phyloP scores from a whole-genome alignment of 208 protist species.

The Trypanosoma cruzi region DNA sequence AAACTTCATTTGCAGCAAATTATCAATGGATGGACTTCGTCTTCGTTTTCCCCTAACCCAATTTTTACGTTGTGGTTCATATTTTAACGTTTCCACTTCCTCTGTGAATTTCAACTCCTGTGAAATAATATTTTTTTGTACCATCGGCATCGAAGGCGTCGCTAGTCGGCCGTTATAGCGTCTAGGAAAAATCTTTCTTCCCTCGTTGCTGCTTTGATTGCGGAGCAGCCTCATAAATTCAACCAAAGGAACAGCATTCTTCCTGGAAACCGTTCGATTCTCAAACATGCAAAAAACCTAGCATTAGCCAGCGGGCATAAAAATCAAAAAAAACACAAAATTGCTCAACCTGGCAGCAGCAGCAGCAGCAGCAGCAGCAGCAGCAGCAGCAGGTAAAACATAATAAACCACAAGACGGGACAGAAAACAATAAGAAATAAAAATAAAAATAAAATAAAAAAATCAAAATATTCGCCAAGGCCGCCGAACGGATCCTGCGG shows the following conservation, averaged over 20 bases:
- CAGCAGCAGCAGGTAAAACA: no score
- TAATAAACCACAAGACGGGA: no score
- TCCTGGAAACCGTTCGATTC: slow-evolving; percentile 11
- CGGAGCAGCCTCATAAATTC: slow-evolving; percentile 47
- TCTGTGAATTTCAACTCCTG: neutral
- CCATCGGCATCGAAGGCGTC: neutral
- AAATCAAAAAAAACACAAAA: no score
- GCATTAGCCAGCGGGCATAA: no score
- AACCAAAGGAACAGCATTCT: slow-evolving; percentile 41
- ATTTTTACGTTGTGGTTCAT: slow-evolving; percentile 1
- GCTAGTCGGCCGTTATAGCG: slow-evolving; percentile 15
- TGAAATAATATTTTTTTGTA: neutral
- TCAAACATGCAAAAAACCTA: no score
- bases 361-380: no score
- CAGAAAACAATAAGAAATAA: no score
- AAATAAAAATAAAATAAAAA: no score
- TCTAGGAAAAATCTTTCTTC: slow-evolving; percentile 25
- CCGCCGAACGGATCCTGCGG: no score
- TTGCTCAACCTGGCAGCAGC: no score
- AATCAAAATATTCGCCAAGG: no score
- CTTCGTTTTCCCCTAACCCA: neutral
- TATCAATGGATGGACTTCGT: neutral
- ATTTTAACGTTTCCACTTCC: slow-evolving; percentile 25
- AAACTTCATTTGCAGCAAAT: neutral
- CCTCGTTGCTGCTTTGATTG: slow-evolving; percentile 1